Conservation (phyloP, 2,329 filamentous ascomycete species). For the Paracorniculantispora psalliotae region DNA sequence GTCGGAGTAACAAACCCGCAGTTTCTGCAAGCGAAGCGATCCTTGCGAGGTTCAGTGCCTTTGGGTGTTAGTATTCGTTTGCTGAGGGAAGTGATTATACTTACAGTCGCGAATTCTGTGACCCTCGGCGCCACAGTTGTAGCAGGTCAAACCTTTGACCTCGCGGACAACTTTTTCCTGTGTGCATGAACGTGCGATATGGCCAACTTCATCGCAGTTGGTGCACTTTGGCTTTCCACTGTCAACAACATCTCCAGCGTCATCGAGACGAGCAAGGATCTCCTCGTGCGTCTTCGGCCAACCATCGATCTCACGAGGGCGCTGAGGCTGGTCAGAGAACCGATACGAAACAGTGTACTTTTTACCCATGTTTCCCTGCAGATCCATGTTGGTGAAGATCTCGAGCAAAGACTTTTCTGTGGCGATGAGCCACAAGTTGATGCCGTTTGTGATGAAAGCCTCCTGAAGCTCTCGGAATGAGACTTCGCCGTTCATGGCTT, state of each 20-base stretch:
- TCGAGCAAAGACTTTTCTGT: slow-evolving; percentile 50
- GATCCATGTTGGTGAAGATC: slow-evolving; percentile 65
- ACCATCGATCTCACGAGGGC: slow-evolving; percentile 51
- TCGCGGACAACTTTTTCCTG: slow-evolving; percentile 50
- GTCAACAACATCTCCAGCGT: slow-evolving; percentile 61
- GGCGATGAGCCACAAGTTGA: slow-evolving; percentile 58
- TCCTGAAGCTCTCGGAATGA: slow-evolving; percentile 59
- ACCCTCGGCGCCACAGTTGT: slow-evolving; percentile 58
- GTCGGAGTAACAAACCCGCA: slow-evolving; percentile 44
- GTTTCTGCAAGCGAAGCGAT: slow-evolving; percentile 64
- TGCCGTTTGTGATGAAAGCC: slow-evolving; percentile 48
- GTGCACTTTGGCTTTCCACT: slow-evolving; percentile 54
- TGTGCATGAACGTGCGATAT: slow-evolving; percentile 55
- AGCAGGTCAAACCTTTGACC: slow-evolving; percentile 50
- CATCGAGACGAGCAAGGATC: slow-evolving; percentile 58
- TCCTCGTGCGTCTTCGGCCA: slow-evolving; percentile 58
- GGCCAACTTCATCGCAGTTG: slow-evolving; percentile 62
- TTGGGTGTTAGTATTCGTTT: slow-evolving; percentile 14
- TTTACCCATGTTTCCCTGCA: slow-evolving; percentile 62
- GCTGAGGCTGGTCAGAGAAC: slow-evolving; percentile 51
- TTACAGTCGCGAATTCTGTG: slow-evolving; percentile 67
- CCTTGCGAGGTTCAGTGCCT: slow-evolving; percentile 56
- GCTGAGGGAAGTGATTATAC: slow-evolving; percentile 22
- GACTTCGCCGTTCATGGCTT: slow-evolving; percentile 47
- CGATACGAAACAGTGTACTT: slow-evolving; percentile 61